A percentile compares a stretch with the other conserved stretches of the same genome.
Conservation (phyloP, 306 rosid genomes). For the Sindora glabra region DNA sequence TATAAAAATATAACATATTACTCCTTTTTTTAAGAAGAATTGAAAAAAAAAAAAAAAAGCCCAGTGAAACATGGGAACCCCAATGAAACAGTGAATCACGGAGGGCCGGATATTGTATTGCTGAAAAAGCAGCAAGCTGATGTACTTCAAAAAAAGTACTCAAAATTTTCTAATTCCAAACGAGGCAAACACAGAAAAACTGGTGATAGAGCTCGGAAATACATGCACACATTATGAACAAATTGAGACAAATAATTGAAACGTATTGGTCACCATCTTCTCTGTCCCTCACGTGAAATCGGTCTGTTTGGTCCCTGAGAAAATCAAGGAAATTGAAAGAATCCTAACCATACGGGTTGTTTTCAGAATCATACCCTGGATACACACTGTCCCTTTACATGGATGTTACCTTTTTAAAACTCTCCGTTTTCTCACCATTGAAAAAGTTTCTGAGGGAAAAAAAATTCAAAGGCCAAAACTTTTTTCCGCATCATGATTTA, state of each 20-base stretch:
- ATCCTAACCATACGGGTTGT: too few relatives aligned
- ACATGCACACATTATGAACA: not conserved
- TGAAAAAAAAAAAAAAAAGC: too few relatives aligned
- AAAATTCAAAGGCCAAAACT: too few relatives aligned
- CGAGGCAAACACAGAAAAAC: conserved; percentile 21
- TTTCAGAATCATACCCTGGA: too few relatives aligned
- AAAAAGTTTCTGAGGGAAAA: too few relatives aligned
- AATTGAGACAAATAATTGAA: not conserved
- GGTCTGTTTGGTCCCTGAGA: conserved; percentile 23
- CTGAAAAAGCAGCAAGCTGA: conserved; percentile 16
- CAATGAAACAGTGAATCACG: conserved; percentile 9
- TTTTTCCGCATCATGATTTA: not conserved
- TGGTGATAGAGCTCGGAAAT: not conserved
- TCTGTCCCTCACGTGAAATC: conserved; percentile 22
- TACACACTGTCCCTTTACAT: too few relatives aligned
- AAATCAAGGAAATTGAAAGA: not conserved
- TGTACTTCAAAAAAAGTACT: conserved; percentile 74
- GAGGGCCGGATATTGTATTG: not conserved
- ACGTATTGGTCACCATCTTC: conserved; percentile 12
- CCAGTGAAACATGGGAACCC: conserved; percentile 14
- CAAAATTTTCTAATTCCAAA: conserved; percentile 10
- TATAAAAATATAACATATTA: too few relatives aligned
- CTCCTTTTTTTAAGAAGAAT: too few relatives aligned
- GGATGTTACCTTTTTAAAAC: too few relatives aligned
- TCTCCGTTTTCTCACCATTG: too few relatives aligned